phyloP scores from a whole-genome alignment of 768 basidiomycete genomes.

The Termitomyces titanicus region DNA sequence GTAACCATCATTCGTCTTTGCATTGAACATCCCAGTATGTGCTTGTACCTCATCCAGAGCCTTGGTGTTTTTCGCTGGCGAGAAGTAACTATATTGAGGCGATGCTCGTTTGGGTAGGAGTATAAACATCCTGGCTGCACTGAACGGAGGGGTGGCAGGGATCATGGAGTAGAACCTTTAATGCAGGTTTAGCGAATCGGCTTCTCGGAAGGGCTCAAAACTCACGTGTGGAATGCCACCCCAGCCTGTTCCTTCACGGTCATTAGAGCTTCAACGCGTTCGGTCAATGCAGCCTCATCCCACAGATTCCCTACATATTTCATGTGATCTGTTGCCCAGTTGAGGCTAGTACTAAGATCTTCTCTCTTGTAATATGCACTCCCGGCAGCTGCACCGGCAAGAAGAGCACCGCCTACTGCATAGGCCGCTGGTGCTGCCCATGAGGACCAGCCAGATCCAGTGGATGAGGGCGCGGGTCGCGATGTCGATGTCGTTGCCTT shows the following conservation, averaged over 20 bases:
- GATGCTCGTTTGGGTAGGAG: slow-evolving; percentile 61
- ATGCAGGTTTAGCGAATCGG: background rate
- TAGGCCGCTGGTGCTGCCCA: slow-evolving; percentile 67
- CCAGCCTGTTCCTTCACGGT: slow-evolving; percentile 57
- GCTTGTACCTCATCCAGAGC: slow-evolving; percentile 78
- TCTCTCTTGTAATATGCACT: slow-evolving; percentile 81
- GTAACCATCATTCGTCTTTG: slow-evolving; percentile 83
- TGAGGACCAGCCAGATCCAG: slow-evolving; percentile 48
- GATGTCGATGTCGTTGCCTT: slow-evolving; percentile 33
- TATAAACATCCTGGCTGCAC: slow-evolving; percentile 68
- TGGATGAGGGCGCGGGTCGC: slow-evolving; percentile 18
- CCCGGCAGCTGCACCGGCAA: slow-evolving; percentile 83
- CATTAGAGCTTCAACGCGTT: slow-evolving; percentile 60
- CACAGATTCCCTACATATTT: slow-evolving; percentile 84
- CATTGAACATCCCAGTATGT: slow-evolving; percentile 86
- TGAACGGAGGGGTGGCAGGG: slow-evolving; percentile 61
- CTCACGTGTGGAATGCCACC: slow-evolving; percentile 72
- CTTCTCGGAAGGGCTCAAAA: slow-evolving; percentile 7
- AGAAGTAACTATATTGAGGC: slow-evolving; percentile 49
- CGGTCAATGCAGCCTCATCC: slow-evolving; percentile 64
- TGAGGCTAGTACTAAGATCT: slow-evolving; percentile 65
- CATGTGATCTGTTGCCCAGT: slow-evolving; percentile 85
- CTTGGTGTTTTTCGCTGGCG: slow-evolving; percentile 60
- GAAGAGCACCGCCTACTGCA: slow-evolving; percentile 66
- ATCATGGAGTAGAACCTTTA: slow-evolving; percentile 77